These are phyloP conservation scores for Aspergillus funiculosus DNA, from an alignment of 495 filamentous ascomycete species.

Conservation along the genomic window DNA sequence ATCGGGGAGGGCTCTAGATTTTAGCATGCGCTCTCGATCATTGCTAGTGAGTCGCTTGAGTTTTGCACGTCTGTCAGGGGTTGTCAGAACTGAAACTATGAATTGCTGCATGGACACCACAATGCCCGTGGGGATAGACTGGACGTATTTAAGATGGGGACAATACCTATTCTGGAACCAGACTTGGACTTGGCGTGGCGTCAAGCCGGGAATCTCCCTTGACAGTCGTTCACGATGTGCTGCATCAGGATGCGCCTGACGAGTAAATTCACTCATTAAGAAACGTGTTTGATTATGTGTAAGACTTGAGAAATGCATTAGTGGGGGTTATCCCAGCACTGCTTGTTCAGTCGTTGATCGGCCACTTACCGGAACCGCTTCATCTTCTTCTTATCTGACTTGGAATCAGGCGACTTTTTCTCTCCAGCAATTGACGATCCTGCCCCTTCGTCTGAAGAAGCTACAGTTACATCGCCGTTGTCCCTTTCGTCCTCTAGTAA, in stretches of 20 bases:
- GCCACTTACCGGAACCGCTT: constrained; percentile 79
- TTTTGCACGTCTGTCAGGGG: constrained; percentile 71
- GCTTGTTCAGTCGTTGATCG: background rate
- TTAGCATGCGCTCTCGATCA: constrained; percentile 90
- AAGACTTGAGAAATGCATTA: constrained; percentile 50
- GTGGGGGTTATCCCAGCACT: background rate
- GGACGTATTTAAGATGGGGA: constrained; percentile 17
- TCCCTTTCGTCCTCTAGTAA: constrained; percentile 14
- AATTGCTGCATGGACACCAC: no score
- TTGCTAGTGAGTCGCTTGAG: constrained; percentile 90
- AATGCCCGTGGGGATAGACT: no score
- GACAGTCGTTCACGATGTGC: constrained; percentile 87
- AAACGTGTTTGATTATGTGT: constrained; percentile 97
- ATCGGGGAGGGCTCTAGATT: constrained; percentile 84
- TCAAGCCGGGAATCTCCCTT: constrained; percentile 86
- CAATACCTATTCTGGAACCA: constrained; percentile 97
- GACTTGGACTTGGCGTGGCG: constrained; percentile 91
- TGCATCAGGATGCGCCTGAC: constrained; percentile 92
- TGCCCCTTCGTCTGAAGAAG: constrained; percentile 32
- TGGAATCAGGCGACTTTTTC: constrained; percentile 20
- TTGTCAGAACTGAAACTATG: no score
- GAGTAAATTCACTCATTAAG: constrained; percentile 94
- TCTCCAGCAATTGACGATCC: constrained; percentile 26
- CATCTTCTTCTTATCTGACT: constrained; percentile 83
- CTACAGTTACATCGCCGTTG: constrained; percentile 23